Percentiles rank a stretch among this genome's conserved stretches.
Conservation (phyloP, 805 yeast genomes). For the Pichia kluyveri region DNA sequence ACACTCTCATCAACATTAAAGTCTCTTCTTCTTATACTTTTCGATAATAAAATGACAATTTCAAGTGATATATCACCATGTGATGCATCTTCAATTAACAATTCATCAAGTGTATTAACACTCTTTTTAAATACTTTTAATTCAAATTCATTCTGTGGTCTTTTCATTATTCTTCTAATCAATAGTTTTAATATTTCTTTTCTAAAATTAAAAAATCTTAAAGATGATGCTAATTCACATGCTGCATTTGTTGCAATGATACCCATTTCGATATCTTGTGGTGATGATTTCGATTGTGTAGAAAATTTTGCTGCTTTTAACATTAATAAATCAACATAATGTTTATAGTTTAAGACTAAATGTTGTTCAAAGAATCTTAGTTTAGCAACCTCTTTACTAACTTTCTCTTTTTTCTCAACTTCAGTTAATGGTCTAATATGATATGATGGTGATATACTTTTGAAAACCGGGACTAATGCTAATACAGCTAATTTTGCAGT, state of each 20-base stretch:
- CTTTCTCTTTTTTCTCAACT: constrained; percentile 71
- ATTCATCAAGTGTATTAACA: constrained; percentile 54
- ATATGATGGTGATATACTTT: constrained; percentile 81
- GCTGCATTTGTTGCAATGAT: constrained; percentile 64
- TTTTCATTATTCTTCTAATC: constrained; percentile 57
- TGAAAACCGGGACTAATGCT: constrained; percentile 78
- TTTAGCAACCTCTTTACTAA: constrained; percentile 71
- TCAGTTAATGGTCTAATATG: constrained; percentile 78
- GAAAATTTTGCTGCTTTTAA: constrained; percentile 27
- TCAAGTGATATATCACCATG: constrained; percentile 77
- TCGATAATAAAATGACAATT: constrained; percentile 55
- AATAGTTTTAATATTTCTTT: constrained; percentile 63
- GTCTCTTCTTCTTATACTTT: constrained; percentile 62
- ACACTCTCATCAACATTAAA: constrained; percentile 81
- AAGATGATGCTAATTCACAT: constrained; percentile 60
- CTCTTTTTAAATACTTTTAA: constrained; percentile 46
- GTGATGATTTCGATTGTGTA: constrained; percentile 19
- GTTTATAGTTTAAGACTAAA: constrained; percentile 58
- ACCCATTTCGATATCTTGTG: constrained; percentile 37
- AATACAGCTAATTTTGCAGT: constrained; percentile 64
- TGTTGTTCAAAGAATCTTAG: constrained; percentile 75
- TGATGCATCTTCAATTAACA: constrained; percentile 68
- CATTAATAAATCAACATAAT: constrained; percentile 51
- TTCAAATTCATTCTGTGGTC: constrained; percentile 41
- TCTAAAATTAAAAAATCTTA: constrained; percentile 74